Evolutionary conservation across 2,329 filamentous ascomycete species (phyloP), one percentile per base, ranked within the genome.

Genomic region (Neonectria hederae): DNA sequence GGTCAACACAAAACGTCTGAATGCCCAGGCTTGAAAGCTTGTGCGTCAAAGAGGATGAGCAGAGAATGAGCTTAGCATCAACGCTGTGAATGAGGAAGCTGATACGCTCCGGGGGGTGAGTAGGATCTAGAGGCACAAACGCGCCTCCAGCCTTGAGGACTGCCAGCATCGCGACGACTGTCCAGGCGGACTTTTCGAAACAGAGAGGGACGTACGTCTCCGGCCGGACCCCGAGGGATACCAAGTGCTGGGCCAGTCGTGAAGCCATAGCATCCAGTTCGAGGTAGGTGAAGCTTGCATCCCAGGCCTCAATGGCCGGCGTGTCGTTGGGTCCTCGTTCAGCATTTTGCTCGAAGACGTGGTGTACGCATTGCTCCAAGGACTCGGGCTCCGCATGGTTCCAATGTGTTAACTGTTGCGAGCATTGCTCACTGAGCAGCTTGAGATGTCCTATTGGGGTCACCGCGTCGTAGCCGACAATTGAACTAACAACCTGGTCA

Each of bases 231-330:
- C 75, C 73, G 1, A 78, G 71, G 7, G 71, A 71, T 2, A 80
- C 79, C 9, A 84, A 73, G 4, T 74, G 65, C 21, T 76, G 77
- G 0, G 83, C 82, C 7, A 70, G 38, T 2, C 22, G 76, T 3
- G 64, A 54, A 3, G 73, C 45, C 0, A 59, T 2, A 0, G 13
- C 30, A 10, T 74, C 52, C 0, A 84, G 72, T 21, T 84, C 76
- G 0, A 3, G 1, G 35, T 70, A 70, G 2, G 59, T 82, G 45
- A 83, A 77, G 17, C 70, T 65, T 17, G 79, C 82, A 65, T 84
- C 83, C 81, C 82, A 84, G 0, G 82, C 80, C n/a, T 78, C 71
- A 17, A 84, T 75, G 1, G 83, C 82, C 0, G 73, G 68, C 0
- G 75, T 66, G 9, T 69, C 57, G 38, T 11, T 7, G 0, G 81